Conservation (phyloP, 176 grass and related monocot species). For the Pharus latifolius region DNA sequence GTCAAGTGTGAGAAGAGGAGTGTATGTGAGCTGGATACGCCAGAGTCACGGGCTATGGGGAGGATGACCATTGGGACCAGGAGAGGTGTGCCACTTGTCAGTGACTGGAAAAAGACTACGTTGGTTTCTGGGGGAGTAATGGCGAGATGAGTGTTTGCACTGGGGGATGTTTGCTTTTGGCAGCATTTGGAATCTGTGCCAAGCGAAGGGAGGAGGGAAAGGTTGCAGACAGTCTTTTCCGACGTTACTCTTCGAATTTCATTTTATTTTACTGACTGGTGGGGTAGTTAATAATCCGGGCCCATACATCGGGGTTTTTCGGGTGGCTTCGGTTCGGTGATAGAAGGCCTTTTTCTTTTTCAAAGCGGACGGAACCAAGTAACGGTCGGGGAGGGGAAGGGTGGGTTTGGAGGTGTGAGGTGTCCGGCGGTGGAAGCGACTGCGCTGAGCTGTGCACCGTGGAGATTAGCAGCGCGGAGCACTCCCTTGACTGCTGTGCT, state of each 20-base stretch:
- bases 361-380: background rate
- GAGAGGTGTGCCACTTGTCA: background rate
- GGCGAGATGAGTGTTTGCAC: slow-evolving; percentile 21
- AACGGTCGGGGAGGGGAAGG: slow-evolving; percentile 17
- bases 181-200: slow-evolving; percentile 41
- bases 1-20: background rate
- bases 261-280: background rate
- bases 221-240: slow-evolving; percentile 2
- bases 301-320: background rate
- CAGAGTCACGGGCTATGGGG: too few relatives aligned
- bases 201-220: slow-evolving; percentile 28
- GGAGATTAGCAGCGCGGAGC: background rate
- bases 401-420: background rate
- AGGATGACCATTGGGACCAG: background rate
- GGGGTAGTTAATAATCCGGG: rapidly evolving
- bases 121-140: slow-evolving; percentile 15
- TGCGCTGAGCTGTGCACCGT: background rate
- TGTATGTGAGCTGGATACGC: background rate
- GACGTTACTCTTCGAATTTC: background rate
- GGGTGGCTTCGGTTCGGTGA: rapidly evolving
- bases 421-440: background rate
- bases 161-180: slow-evolving; percentile 15
- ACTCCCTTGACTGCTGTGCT: slow-evolving; percentile 10
- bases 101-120: background rate
- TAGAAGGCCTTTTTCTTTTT: background rate